A percentile compares a stretch with the other conserved stretches of the same genome.
Conservation (phyloP, 306 rosid genomes). For the peach (Prunus persica) region Prunus_persica_NCBIv2 NC_034015.1:20622501-20623000, state of each 20-base stretch:
- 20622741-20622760: not conserved
- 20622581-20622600: conserved; percentile 22
- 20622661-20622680: conserved; percentile 36
- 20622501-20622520: not conserved
- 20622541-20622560: not conserved
- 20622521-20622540: not conserved
- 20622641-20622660: conserved; percentile 39
- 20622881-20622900: conserved; percentile 10
- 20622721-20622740: conserved; percentile 19
- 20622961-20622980: not conserved
- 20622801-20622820: conserved; percentile 2
- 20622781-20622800: not conserved
- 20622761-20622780: not conserved
- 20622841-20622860: conserved; percentile 13
- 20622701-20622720: conserved; percentile 29
- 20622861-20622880: conserved; percentile 16
- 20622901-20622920: conserved; percentile 14
- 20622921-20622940: not conserved
- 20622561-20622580: conserved; percentile 20
- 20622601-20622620: conserved; percentile 31
- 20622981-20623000: not conserved
- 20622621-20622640: conserved; percentile 32
- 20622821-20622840: conserved; percentile 32
- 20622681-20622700: conserved; percentile 34
- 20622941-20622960: not conserved